A percentile compares a stretch with the other conserved stretches of the same genome.
Conservation (phyloP, 2,329 filamentous ascomycete species). For the Colletotrichum australisinense region DNA sequence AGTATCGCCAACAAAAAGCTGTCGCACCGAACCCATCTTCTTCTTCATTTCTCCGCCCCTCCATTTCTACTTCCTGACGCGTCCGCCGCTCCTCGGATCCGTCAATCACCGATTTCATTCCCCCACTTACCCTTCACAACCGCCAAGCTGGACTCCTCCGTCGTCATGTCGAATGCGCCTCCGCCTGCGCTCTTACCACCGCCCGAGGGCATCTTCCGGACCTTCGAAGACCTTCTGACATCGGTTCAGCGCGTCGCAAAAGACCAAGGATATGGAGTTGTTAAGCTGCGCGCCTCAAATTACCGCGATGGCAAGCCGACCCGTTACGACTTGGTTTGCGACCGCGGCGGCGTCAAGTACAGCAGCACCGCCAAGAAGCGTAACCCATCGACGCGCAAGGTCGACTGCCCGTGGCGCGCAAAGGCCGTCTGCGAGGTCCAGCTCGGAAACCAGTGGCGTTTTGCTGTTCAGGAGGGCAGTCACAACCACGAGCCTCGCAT, state of each 20-base stretch:
- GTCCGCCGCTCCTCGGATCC: constrained; percentile 26
- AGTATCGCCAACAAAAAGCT: constrained; percentile 28
- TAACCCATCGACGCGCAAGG: constrained; percentile 72
- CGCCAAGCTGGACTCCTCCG: constrained; percentile 39
- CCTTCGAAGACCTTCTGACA: constrained; percentile 68
- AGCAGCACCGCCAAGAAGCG: constrained; percentile 74
- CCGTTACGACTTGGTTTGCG: constrained; percentile 72
- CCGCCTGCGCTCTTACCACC: constrained; percentile 63
- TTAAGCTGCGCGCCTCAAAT: constrained; percentile 72
- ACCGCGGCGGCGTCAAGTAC: constrained; percentile 73
- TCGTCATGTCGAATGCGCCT: constrained; percentile 59
- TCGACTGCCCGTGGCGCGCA: constrained; percentile 72
- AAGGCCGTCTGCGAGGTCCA: constrained; percentile 74
- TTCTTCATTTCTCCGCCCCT: constrained; percentile 37
- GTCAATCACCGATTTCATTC: constrained; percentile 26
- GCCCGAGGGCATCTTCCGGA: constrained; percentile 69
- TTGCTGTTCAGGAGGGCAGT: constrained; percentile 68
- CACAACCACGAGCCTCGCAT: constrained; percentile 72
- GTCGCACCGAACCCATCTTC: constrained; percentile 31
- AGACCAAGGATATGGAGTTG: constrained; percentile 71
- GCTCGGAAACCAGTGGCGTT: constrained; percentile 73
- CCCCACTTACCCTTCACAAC: constrained; percentile 41
- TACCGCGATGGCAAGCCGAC: constrained; percentile 73
- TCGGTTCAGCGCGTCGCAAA: constrained; percentile 70
- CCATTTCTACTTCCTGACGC: constrained; percentile 36